A percentile compares a stretch with the other conserved stretches of the same genome.
Evolutionary conservation across 352 stramenopile species (phyloP).

Genomic region (Globisporangium barbulae): DNA sequence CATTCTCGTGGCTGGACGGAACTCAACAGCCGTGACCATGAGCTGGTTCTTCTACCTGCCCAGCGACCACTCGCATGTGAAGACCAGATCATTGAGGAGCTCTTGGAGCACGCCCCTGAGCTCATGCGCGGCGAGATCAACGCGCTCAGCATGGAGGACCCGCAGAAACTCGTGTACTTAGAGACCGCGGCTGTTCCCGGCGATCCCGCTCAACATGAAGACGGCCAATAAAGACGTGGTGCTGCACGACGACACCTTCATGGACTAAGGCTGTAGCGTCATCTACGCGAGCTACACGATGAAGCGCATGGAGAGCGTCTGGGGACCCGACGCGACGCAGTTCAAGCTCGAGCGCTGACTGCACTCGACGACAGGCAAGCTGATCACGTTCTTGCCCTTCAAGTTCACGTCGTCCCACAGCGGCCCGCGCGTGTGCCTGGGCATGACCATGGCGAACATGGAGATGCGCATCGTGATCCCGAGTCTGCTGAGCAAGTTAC

Average conservation of each 20-base stretch:
- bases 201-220: slow-evolving; percentile 29
- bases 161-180: slow-evolving; percentile 16
- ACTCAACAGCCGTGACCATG: slow-evolving; percentile 40
- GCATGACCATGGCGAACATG: slow-evolving; percentile 10
- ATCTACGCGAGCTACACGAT: slow-evolving; percentile 38
- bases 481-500: background rate
- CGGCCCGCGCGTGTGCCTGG: slow-evolving; percentile 50
- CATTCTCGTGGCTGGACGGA: slow-evolving; percentile 43
- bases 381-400: slow-evolving; percentile 27
- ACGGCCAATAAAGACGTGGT: slow-evolving; percentile 33
- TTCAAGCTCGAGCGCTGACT: slow-evolving; percentile 53
- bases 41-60: slow-evolving; percentile 47
- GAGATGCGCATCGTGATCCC: background rate
- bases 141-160: slow-evolving; percentile 10
- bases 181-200: slow-evolving; percentile 26
- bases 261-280: slow-evolving; percentile 29
- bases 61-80: slow-evolving; percentile 30
- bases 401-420: slow-evolving; percentile 54
- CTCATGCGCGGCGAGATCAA: background rate
- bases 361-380: slow-evolving; percentile 24
- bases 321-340: slow-evolving; percentile 37
- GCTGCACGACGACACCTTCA: slow-evolving; percentile 56
- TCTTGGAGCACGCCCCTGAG: slow-evolving; percentile 13
- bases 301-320: slow-evolving; percentile 37
- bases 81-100: slow-evolving; percentile 26